Conservation (phyloP, 192 early-diverging fungal genomes). For the Kappamyces sp. region DNA sequence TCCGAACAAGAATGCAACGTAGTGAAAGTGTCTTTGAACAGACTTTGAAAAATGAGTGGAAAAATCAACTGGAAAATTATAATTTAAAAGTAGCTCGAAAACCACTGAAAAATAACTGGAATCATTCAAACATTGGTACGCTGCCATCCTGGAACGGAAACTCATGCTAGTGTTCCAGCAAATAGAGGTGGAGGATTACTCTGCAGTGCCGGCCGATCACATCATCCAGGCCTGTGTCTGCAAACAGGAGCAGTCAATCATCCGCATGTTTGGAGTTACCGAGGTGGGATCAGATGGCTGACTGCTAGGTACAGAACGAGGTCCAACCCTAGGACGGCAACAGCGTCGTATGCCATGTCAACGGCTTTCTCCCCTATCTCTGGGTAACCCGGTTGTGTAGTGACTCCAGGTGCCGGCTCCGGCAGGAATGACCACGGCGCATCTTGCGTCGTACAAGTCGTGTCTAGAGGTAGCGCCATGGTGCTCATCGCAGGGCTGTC, state of each 20-base stretch:
- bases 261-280: conserved; percentile 84
- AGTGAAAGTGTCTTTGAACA: too few relatives aligned
- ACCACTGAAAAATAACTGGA: too few relatives aligned
- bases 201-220: conserved; percentile 24
- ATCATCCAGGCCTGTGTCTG: conserved; percentile 12
- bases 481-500: too few relatives aligned
- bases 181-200: conserved; percentile 87
- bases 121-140: too few relatives aligned
- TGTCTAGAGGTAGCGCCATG: too few relatives aligned
- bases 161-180: conserved; percentile 80
- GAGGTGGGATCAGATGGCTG: conserved; percentile 38
- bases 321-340: conserved; percentile 59
- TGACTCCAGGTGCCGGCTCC: conserved; percentile 91
- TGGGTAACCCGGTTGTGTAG: too few relatives aligned
- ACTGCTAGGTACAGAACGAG: not conserved
- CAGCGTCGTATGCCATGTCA: conserved; percentile 84
- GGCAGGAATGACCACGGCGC: conserved; percentile 55
- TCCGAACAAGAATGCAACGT: too few relatives aligned
- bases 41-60: too few relatives aligned
- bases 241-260: conserved; percentile 42
- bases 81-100: too few relatives aligned
- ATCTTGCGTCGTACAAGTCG: conserved; percentile 51
- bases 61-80: too few relatives aligned
- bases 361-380: conserved; percentile 88
- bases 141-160: not conserved